Conservation (phyloP, 306 rosid genomes). For the Gastrolobium bilobum region DNA sequence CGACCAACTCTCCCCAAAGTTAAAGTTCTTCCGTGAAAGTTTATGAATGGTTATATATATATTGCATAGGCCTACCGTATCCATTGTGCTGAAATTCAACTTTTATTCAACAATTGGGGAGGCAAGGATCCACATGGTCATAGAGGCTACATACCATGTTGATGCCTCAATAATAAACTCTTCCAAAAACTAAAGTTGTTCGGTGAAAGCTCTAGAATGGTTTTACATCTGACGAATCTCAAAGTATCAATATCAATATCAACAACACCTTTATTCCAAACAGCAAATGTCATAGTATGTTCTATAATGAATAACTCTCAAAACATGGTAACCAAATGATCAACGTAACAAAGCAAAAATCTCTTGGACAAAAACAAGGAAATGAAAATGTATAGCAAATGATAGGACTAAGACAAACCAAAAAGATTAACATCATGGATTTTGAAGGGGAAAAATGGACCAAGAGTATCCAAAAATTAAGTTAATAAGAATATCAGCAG, state of each 20-base stretch:
- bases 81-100: too few species aligned
- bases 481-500: constrained; percentile 40
- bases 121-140: too few species aligned
- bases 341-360: constrained; percentile 14
- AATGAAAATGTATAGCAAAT: constrained; percentile 11
- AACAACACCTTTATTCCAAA: too few species aligned
- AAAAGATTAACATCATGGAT: not conserved
- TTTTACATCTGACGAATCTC: not conserved
- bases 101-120: too few species aligned
- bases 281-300: not conserved
- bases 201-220: constrained; percentile 14
- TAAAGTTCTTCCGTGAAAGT: too few species aligned
- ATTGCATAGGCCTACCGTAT: too few species aligned
- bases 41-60: too few species aligned
- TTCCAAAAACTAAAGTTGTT: not conserved
- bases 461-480: constrained; percentile 10
- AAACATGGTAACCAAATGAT: constrained; percentile 11
- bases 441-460: constrained; percentile 22
- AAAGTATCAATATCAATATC: not conserved
- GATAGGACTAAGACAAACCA: constrained; percentile 17
- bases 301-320: constrained; percentile 4
- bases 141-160: not conserved
- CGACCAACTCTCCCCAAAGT: too few species aligned
- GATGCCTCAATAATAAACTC: not conserved
- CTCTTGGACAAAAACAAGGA: not conserved